Percentiles rank a stretch among this genome's conserved stretches.
These are phyloP conservation scores for Hypoxylon cercidicola DNA, from an alignment of 495 filamentous ascomycete species.

Conservation along the genomic window DNA sequence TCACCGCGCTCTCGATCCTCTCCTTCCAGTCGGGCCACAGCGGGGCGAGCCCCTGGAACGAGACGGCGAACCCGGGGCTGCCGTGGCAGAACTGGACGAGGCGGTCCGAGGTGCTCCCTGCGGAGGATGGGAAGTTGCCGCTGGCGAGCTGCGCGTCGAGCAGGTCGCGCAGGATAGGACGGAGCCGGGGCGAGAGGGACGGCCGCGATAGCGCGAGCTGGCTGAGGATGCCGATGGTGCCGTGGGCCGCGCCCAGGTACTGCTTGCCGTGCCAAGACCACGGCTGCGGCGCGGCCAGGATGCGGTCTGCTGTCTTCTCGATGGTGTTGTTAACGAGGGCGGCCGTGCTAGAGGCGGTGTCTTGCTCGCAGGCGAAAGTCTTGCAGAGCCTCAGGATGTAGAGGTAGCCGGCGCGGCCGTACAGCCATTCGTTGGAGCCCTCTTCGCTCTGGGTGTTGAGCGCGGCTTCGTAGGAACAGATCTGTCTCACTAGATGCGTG, in stretches of 20 bases:
- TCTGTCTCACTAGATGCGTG: conserved; percentile 50
- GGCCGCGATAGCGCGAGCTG: conserved; percentile 67
- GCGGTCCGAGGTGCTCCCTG: conserved; percentile 18
- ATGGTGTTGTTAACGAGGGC: conserved; percentile 49
- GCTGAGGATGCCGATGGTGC: conserved; percentile 68
- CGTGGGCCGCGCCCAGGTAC: conserved; percentile 71
- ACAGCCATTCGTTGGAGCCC: conserved; percentile 64
- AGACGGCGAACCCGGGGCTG: conserved; percentile 68
- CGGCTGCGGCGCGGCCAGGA: conserved; percentile 44
- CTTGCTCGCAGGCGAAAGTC: conserved; percentile 5
- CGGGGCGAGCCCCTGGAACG: conserved; percentile 59
- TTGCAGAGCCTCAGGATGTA: conserved; percentile 65
- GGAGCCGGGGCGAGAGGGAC: conserved; percentile 47
- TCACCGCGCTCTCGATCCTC: conserved; percentile 60
- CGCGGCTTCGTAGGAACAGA: conserved; percentile 54
- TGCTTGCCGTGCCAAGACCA: conserved; percentile 70
- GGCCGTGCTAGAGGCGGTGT: conserved; percentile 43
- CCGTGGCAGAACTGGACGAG: conserved; percentile 76
- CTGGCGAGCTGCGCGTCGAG: conserved; percentile 52
- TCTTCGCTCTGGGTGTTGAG: conserved; percentile 45
- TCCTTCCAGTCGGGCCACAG: conserved; percentile 59
- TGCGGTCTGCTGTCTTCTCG: conserved; percentile 47
- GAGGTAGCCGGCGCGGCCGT: conserved; percentile 69
- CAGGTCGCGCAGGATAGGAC: conserved; percentile 55
- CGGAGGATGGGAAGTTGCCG: conserved; percentile 59